Conservation (phyloP, 2,329 filamentous ascomycete genomes). For the Nothopassalora personata region DNA sequence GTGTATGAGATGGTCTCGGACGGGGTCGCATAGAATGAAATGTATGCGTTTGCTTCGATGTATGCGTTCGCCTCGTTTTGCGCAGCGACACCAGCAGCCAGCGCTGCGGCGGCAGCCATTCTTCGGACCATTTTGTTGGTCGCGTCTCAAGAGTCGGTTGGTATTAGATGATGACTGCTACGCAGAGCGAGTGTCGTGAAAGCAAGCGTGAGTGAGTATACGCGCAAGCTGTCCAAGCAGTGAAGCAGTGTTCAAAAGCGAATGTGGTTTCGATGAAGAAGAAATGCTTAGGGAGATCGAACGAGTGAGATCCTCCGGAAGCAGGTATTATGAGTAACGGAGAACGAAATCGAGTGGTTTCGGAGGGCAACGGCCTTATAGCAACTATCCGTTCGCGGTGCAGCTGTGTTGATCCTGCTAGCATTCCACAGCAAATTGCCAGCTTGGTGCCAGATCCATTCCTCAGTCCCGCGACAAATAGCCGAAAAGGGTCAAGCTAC, state of each 20-base stretch:
- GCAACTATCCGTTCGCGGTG: slow-evolving; percentile 21
- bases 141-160: background rate
- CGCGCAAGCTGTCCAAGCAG: slow-evolving; percentile 1
- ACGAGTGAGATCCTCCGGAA: slow-evolving; percentile 29
- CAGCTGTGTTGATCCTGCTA: slow-evolving; percentile 25
- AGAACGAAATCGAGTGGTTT: slow-evolving; percentile 10
- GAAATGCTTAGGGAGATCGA: slow-evolving; percentile 23
- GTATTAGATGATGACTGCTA: background rate
- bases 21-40: slow-evolving; percentile 1
- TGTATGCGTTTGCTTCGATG: background rate
- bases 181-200: background rate
- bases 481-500: slow-evolving; percentile 20
- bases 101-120: slow-evolving; percentile 19
- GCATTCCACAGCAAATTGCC: slow-evolving; percentile 28
- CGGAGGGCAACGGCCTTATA: slow-evolving; percentile 24
- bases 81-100: slow-evolving; percentile 25
- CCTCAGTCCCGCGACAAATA: slow-evolving; percentile 28
- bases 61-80: slow-evolving; percentile 12
- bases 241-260: slow-evolving; percentile 5
- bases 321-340: slow-evolving; percentile 24
- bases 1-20: slow-evolving; percentile 25
- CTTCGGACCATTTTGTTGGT: slow-evolving; percentile 23
- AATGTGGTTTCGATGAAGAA: slow-evolving; percentile 2
- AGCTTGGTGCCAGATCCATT: slow-evolving; percentile 22
- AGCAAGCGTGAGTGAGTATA: slow-evolving; percentile 2